Evolutionary conservation across 768 basidiomycete genomes (phyloP).

Genomic region (Leccinum arenicola): DNA sequence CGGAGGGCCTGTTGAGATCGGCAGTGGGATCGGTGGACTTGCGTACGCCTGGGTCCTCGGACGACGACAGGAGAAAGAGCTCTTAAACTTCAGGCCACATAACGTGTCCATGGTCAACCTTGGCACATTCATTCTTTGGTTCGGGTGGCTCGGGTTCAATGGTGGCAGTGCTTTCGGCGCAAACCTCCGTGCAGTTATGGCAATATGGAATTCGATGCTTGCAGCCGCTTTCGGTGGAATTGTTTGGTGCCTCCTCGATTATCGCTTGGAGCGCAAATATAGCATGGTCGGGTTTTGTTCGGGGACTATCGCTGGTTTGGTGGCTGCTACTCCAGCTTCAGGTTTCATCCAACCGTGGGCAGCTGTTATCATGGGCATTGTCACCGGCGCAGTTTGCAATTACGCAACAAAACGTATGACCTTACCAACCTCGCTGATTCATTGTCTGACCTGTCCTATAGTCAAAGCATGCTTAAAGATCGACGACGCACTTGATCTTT

Average conservation of each 20-base stretch:
- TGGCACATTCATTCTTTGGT: constrained; percentile 85
- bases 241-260: constrained; percentile 82
- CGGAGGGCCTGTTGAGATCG: constrained; percentile 86
- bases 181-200: constrained; percentile 81
- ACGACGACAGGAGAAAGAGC: constrained; percentile 66
- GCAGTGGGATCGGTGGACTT: constrained; percentile 79
- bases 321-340: constrained; percentile 85
- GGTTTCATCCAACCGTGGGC: constrained; percentile 81
- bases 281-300: constrained; percentile 90
- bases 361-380: constrained; percentile 69
- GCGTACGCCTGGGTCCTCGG: constrained; percentile 89
- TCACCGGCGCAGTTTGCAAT: constrained; percentile 74
- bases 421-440: background rate
- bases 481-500: constrained; percentile 91
- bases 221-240: constrained; percentile 79
- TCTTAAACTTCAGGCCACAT: constrained; percentile 82
- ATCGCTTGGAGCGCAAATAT: constrained; percentile 74
- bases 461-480: constrained; percentile 68
- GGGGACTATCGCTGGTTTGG: constrained; percentile 85
- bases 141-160: constrained; percentile 90
- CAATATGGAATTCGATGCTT: constrained; percentile 88
- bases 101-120: constrained; percentile 81
- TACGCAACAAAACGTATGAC: constrained; percentile 77
- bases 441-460: constrained; percentile 28
- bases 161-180: constrained; percentile 87